Base-by-base conservation (phyloP, 2,329 filamentous ascomycete species). In the Trichoderma asperellum region DNA sequence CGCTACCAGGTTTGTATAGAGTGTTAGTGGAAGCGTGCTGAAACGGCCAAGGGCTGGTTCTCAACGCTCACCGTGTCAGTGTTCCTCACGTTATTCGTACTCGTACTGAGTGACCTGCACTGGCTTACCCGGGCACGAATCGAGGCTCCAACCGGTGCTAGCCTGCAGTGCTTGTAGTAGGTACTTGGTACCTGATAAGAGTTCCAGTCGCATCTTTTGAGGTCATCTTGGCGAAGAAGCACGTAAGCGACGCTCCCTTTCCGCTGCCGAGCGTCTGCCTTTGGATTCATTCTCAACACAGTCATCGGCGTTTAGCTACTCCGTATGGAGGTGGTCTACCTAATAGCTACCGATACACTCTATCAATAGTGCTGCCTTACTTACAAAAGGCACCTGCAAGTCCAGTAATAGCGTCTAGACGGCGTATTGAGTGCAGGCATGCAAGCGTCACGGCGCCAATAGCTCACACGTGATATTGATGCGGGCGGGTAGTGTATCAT, bases 161-260 rank as follows among this genome's bases (percentile, higher is more conserved):
- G 35, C 4, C 4, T 21, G 6, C n/a, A 24, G n/a, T 49, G 24
- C 11, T 29, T 21, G 34, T 29, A 40, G n/a, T n/a, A 7, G 8
- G 64, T 52, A 59, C 64, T 57, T 27, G 21, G 63, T 52, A 57
- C 52, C 37, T 68, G 16, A 5, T 6, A 14, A 47, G 18, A 56
- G 35, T 29, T 27, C 34, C 52, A 56, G 35, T 37, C 47, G 43
- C 52, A 56, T 57, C 34, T 24, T 27, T 63, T 69, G 68, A 66
- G 68, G 55, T 69, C 61, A 69, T 69, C 61, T 65, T 47, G 47
- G 53, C 40, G 34, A 43, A 66, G 56, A 56, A 65, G 61, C 68
- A 69, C 68, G 68, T 52, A 69, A 69, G 61, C 34, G 27, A 62
- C 34, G 53, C 32, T 65, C 60, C 29, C 60, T 37, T 65, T 24